Evolutionary conservation across 805 yeast genomes (phyloP).

Genomic region (Metschnikowia baotianmanensis): DNA sequence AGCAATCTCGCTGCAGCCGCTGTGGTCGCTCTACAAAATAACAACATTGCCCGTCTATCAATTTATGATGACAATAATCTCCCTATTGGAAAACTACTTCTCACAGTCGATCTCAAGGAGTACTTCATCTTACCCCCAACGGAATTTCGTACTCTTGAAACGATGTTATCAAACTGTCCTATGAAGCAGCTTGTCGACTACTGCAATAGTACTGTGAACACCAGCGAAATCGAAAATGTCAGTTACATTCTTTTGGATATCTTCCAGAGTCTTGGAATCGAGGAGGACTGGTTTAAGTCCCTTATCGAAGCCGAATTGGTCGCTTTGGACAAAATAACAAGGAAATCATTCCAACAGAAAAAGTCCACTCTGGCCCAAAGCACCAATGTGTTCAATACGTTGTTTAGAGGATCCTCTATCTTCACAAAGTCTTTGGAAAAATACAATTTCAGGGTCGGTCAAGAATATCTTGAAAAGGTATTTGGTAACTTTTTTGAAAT

Average conservation of each 20-base stretch:
- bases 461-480: conserved; percentile 69
- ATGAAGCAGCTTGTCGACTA: conserved; percentile 52
- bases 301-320: conserved; percentile 66
- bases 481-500: conserved; percentile 66
- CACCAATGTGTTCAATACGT: conserved; percentile 51
- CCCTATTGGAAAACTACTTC: conserved; percentile 56
- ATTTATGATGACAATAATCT: conserved; percentile 40
- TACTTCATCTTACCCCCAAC: conserved; percentile 58
- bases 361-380: conserved; percentile 27
- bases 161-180: conserved; percentile 53
- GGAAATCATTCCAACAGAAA: conserved; percentile 40
- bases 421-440: conserved; percentile 79
- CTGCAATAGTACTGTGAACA: conserved; percentile 38
- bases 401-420: conserved; percentile 84
- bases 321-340: conserved; percentile 43
- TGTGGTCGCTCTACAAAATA: conserved; percentile 12
- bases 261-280: conserved; percentile 67
- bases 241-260: conserved; percentile 66
- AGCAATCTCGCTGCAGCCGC: conserved; percentile 11
- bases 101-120: conserved; percentile 50
- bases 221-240: conserved; percentile 49
- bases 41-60: conserved; percentile 45
- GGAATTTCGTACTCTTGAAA: conserved; percentile 61
- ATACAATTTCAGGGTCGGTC: conserved; percentile 74
- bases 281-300: conserved; percentile 69